Percentiles rank a stretch among this genome's conserved stretches.
These are phyloP conservation scores for Aspergillus bombycis DNA, from an alignment of 2,329 filamentous ascomycete species.

Conservation along the genomic window DNA sequence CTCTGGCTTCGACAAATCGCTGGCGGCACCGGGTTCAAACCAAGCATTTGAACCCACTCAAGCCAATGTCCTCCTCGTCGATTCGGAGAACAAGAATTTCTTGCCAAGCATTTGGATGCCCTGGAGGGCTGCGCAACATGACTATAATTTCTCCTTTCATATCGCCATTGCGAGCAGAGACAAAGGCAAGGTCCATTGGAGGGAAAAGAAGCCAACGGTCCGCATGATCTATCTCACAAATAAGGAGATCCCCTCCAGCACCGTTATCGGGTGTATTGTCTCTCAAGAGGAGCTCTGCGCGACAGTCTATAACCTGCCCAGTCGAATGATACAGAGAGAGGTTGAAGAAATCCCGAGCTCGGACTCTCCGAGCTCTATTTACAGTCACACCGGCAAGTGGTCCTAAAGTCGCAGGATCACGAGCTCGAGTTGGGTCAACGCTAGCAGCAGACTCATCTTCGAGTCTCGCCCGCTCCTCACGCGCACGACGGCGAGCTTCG, in stretches of 20 bases:
- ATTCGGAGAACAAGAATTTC: slow-evolving; percentile 79
- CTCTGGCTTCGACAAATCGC: slow-evolving; percentile 58
- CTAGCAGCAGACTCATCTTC: slow-evolving; percentile 84
- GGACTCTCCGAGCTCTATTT: slow-evolving; percentile 78
- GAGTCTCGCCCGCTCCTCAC: slow-evolving; percentile 72
- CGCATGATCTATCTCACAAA: slow-evolving; percentile 81
- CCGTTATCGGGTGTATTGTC: slow-evolving; percentile 72
- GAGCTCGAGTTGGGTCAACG: slow-evolving; percentile 78
- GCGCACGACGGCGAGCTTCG: slow-evolving; percentile 72
- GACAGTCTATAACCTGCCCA: slow-evolving; percentile 86
- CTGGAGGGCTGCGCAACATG: slow-evolving; percentile 78
- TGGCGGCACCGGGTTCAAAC: slow-evolving; percentile 65
- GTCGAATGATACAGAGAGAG: slow-evolving; percentile 84
- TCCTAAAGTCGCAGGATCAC: slow-evolving; percentile 77
- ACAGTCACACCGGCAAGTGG: slow-evolving; percentile 71
- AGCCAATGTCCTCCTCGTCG: slow-evolving; percentile 74
- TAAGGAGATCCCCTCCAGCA: slow-evolving; percentile 79
- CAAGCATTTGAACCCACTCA: slow-evolving; percentile 90
- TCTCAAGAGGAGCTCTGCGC: slow-evolving; percentile 82
- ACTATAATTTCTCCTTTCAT: slow-evolving; percentile 73
- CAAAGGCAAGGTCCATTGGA: slow-evolving; percentile 71
- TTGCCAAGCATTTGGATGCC: slow-evolving; percentile 70
- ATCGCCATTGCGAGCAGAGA: slow-evolving; percentile 81
- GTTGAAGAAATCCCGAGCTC: slow-evolving; percentile 86
- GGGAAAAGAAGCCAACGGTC: slow-evolving; percentile 87